phyloP scores from a whole-genome alignment of 208 protist genomes.

The Trypanosoma platydactyli region DNA sequence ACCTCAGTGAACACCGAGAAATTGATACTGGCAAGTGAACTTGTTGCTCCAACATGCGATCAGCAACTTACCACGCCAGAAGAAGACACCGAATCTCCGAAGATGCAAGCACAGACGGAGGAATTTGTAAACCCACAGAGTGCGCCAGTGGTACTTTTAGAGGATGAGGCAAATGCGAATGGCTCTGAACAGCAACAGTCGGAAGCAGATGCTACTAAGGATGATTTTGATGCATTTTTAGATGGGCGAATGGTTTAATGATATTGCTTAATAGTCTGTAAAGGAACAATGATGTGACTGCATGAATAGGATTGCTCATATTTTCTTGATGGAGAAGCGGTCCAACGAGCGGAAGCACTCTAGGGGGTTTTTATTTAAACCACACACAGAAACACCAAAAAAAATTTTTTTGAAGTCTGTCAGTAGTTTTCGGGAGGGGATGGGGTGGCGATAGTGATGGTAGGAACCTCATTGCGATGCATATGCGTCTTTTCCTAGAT shows the following conservation, averaged over 20 bases:
- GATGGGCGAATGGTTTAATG: slow-evolving; percentile 32
- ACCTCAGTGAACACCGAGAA: too few relatives aligned
- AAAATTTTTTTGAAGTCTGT: too few relatives aligned
- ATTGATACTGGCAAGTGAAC: too few relatives aligned
- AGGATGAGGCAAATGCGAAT: slow-evolving; percentile 6
- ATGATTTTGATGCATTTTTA: slow-evolving; percentile 82
- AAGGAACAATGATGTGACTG: neutral
- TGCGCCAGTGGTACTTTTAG: too few relatives aligned
- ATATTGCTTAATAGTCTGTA: neutral
- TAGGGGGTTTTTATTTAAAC: too few relatives aligned
- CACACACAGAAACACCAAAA: too few relatives aligned
- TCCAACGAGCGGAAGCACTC: too few relatives aligned
- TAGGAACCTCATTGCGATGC: too few relatives aligned
- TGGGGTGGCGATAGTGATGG: too few relatives aligned
- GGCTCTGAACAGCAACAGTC: neutral
- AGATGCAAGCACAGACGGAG: too few relatives aligned
- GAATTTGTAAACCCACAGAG: neutral
- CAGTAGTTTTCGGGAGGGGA: too few relatives aligned
- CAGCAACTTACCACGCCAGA: neutral
- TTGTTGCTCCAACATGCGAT: neutral
- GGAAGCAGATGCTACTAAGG: slow-evolving; percentile 32
- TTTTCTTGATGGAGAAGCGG: neutral
- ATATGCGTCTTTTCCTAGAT: too few relatives aligned
- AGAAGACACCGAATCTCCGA: neutral
- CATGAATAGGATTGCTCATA: neutral